Conservation (phyloP, 2,329 filamentous ascomycete species). For the Pseudogymnoascus pannorum region DNA sequence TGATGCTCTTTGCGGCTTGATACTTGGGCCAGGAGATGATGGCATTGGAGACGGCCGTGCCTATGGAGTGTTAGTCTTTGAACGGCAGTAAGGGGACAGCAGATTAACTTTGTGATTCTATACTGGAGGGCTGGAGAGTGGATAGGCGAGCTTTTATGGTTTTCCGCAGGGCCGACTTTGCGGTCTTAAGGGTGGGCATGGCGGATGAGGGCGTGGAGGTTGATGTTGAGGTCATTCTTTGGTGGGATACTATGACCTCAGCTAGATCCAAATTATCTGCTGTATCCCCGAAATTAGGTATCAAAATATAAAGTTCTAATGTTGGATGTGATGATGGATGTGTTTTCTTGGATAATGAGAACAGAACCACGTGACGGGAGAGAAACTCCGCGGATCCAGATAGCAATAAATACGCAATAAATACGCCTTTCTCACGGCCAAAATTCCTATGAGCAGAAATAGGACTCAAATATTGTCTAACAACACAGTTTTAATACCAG, state of each 20-base stretch:
- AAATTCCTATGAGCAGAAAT: background rate
- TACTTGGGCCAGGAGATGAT: slow-evolving; percentile 39
- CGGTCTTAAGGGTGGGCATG: background rate
- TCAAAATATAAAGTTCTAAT: background rate
- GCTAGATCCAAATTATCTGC: no score
- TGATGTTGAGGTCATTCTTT: background rate
- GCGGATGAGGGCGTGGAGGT: background rate
- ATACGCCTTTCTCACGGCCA: background rate
- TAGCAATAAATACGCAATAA: background rate
- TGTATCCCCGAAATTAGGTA: background rate
- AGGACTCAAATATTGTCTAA: background rate
- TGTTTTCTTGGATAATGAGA: background rate
- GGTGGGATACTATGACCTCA: background rate
- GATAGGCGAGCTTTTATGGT: background rate
- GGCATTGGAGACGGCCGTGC: background rate
- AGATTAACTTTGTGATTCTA: slow-evolving; percentile 5
- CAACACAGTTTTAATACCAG: background rate
- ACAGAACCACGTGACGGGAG: slow-evolving; percentile 1
- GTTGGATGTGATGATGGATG: background rate
- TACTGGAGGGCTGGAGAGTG: background rate
- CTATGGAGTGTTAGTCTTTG: background rate
- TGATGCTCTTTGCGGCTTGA: slow-evolving; percentile 64
- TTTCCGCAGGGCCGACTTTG: slow-evolving; percentile 5
- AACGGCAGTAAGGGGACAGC: background rate
- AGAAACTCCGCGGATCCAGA: background rate